Conservation (phyloP, 2,329 filamentous ascomycete species). For the Penicillium sp. region DNA sequence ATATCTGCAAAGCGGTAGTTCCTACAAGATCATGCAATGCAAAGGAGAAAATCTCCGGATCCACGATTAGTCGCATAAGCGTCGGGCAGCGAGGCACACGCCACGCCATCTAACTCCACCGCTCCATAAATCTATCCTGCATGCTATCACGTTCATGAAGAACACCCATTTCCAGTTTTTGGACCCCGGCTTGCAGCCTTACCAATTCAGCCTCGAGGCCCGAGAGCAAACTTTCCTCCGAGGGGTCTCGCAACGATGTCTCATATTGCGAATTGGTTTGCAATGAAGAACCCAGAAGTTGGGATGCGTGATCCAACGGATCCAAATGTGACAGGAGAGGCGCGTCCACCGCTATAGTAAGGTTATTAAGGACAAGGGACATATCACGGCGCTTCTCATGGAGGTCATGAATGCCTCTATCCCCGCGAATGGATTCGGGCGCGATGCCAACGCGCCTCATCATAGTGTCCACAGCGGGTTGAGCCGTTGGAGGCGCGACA, state of each 20-base stretch:
- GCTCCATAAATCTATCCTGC: slow-evolving; percentile 35
- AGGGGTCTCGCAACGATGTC: slow-evolving; percentile 29
- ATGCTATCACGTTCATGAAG: slow-evolving; percentile 33
- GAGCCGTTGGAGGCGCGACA: slow-evolving; percentile 16
- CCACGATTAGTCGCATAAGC: neutral
- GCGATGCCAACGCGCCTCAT: slow-evolving; percentile 38
- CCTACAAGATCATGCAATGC: neutral
- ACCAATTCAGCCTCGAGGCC: slow-evolving; percentile 34
- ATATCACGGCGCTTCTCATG: slow-evolving; percentile 33
- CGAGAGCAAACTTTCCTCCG: slow-evolving; percentile 28
- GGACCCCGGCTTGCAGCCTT: slow-evolving; percentile 34
- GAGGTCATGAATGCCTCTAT: slow-evolving; percentile 22
- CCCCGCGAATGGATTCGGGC: slow-evolving; percentile 26
- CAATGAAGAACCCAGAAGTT: slow-evolving; percentile 34
- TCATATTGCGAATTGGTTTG: slow-evolving; percentile 31
- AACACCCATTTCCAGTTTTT: slow-evolving; percentile 35
- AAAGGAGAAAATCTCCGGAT: neutral
- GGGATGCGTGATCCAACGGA: slow-evolving; percentile 34
- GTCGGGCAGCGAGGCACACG: neutral
- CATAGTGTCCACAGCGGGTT: slow-evolving; percentile 31
- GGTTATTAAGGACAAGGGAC: slow-evolving; percentile 28
- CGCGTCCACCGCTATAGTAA: slow-evolving; percentile 31
- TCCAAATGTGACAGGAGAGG: slow-evolving; percentile 33
- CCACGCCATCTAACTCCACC: slow-evolving; percentile 27
- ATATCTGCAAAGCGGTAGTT: neutral